Evolutionary conservation across 441 rosid genomes (phyloP).

Genomic region (Adansonia madagascariensis): DNA sequence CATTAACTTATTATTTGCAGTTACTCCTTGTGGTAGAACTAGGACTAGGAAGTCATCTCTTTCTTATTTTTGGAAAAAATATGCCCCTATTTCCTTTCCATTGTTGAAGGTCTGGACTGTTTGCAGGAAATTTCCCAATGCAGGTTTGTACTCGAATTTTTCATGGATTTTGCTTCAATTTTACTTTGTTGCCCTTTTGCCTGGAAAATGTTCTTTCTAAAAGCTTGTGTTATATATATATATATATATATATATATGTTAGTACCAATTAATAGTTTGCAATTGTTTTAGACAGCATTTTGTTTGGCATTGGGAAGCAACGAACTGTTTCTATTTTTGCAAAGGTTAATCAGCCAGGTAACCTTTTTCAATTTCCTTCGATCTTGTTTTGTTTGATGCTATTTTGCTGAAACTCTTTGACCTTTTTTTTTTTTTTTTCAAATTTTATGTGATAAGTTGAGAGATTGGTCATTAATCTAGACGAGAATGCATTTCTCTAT

Average conservation of each 20-base stretch:
- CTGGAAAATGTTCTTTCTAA: not conserved
- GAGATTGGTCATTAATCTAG: not conserved
- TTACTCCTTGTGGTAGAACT: not conserved
- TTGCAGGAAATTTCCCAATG: not conserved
- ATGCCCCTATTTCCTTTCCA: not conserved
- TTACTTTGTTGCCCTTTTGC: not conserved
- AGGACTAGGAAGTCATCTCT: not conserved
- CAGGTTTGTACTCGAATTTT: not conserved
- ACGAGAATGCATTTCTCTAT: not conserved
- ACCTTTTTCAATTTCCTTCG: not conserved
- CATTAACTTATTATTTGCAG: not conserved
- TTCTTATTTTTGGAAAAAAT: not conserved
- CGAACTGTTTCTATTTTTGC: not conserved
- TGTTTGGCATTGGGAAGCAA: not conserved
- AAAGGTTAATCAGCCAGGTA: not conserved
- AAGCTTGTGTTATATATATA: too few species aligned
- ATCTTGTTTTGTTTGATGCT: not conserved
- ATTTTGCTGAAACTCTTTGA: not conserved
- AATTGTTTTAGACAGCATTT: not conserved
- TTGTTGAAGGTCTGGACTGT: not conserved
- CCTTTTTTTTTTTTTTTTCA: not conserved
- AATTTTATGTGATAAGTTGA: slow-evolving; percentile 20
- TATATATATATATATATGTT: too few species aligned
- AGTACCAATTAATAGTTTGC: not conserved
- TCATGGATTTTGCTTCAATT: not conserved